Percentiles rank a stretch among this genome's conserved stretches.
Evolutionary conservation across 345 rosid species (phyloP).

Genomic region (Litchi chinensis): DNA sequence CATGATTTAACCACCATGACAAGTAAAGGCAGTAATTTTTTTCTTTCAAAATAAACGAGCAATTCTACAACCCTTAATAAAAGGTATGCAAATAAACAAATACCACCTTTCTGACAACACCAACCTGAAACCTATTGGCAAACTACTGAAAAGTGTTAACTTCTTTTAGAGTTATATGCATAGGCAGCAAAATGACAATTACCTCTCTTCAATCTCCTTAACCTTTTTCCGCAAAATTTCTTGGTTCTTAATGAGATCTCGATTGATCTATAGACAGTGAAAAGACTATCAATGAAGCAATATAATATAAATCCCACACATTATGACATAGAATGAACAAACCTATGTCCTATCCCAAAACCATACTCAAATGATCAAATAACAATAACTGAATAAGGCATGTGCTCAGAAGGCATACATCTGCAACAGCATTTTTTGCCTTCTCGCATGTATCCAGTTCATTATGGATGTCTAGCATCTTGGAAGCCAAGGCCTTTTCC

Average conservation of each 20-base stretch:
- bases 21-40: not conserved
- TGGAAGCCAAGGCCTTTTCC: slow-evolving; percentile 59
- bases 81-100: not conserved
- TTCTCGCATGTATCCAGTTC: slow-evolving; percentile 60
- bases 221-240: slow-evolving; percentile 61
- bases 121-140: not conserved
- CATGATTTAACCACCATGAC: not conserved
- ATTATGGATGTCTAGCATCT: slow-evolving; percentile 64
- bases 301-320: not conserved
- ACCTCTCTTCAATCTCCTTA: slow-evolving; percentile 87
- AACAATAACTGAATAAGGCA: not conserved
- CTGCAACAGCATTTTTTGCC: slow-evolving; percentile 64
- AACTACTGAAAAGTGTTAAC: not conserved
- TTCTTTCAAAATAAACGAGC: not conserved
- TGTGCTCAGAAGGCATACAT: slow-evolving; percentile 42
- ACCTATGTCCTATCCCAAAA: not conserved
- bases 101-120: too few species aligned
- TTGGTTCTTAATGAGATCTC: slow-evolving; percentile 71
- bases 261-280: slow-evolving; percentile 49
- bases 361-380: not conserved
- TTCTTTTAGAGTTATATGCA: not conserved
- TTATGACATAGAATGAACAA: not conserved
- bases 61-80: not conserved
- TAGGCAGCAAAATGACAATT: not conserved
- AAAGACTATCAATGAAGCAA: not conserved